Evolutionary conservation across 1,284 basidiomycete genomes (phyloP), one percentile per base, ranked within the genome.

Genomic region (Ustilago tritici): DNA sequence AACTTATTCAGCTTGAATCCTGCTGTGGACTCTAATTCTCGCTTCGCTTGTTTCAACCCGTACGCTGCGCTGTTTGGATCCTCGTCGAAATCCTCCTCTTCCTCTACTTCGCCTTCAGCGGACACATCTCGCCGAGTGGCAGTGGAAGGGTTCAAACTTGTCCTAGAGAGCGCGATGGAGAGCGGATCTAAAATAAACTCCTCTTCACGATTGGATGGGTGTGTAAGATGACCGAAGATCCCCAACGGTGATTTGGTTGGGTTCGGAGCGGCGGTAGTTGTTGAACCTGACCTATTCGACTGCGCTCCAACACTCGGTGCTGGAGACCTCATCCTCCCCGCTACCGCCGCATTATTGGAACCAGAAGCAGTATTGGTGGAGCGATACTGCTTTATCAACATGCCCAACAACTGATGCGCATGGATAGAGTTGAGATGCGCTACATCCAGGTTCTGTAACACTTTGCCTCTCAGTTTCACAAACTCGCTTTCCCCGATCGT

Each of bases 351-450:
- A n/a, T 28, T 28, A 47, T 15, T 5, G 3, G 46, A 23, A 28
- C 14, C 23, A 1, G 7, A 49, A 35, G 8, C 4, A 31, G 14
- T 8, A 4, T 9, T 47, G 5, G 52, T n/a, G 9, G 61, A 64
- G 15, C 65, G 68, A 58, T 68, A 61, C 55, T 71, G 65, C 23
- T 79, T 75, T 43, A 81, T 67, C 12, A 81, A 63, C 79, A 82
- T 81, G 0, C 79, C 79, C 5, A 82, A 55, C 35, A 82, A 32
- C 53, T 80, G 79, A 31, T 82, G 79, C 23, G 79, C 81, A 40
- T 80, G 81, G 63, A 80, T 80, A 19, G 77, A 70, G 56, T 78
- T 81, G 56, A 80, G 80, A 9, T 80, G 78, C 1, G 80, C 81
- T 11, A 72, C 50, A 11, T 81, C 81, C 17, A 84, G 65, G 9